A percentile compares a stretch with the other conserved stretches of the same genome.
Conservation (phyloP, 2,329 filamentous ascomycete species). For the Verticillium dahliae region DNA sequence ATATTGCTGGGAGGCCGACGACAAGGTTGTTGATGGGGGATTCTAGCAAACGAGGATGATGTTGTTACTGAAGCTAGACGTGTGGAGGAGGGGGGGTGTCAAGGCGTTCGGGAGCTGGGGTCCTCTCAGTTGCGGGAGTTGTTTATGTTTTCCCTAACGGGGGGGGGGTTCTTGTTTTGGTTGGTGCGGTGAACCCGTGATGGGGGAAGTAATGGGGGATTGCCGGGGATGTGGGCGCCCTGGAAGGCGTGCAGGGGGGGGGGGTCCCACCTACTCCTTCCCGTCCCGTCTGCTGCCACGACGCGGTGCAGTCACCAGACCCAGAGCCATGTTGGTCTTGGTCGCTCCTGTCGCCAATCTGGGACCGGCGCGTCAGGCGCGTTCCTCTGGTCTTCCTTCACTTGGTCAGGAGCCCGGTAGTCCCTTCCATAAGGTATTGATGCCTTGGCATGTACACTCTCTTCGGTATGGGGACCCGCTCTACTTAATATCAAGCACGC, state of each 20-base stretch:
- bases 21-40: constrained; percentile 1
- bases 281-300: background rate
- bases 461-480: background rate
- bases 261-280: constrained; percentile 7
- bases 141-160: background rate
- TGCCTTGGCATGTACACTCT: background rate
- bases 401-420: background rate
- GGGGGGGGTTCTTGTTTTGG: constrained; percentile 7
- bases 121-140: background rate
- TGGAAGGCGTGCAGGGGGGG: constrained; percentile 10
- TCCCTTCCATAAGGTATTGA: background rate
- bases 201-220: background rate
- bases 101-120: constrained; percentile 2
- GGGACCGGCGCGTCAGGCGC: background rate
- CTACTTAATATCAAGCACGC: too few relatives aligned
- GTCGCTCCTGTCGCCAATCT: too few relatives aligned
- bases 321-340: background rate
- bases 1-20: constrained; percentile 1
- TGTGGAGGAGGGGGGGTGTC: constrained; percentile 6
- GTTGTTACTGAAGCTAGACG: constrained; percentile 2
- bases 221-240: constrained; percentile 1
- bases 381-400: background rate
- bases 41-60: background rate
- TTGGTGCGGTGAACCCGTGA: constrained; percentile 4
- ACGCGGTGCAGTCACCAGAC: background rate